Evolutionary conservation across 169 alveolate species (phyloP).

Genomic region (Eimeria maxima): DNA sequence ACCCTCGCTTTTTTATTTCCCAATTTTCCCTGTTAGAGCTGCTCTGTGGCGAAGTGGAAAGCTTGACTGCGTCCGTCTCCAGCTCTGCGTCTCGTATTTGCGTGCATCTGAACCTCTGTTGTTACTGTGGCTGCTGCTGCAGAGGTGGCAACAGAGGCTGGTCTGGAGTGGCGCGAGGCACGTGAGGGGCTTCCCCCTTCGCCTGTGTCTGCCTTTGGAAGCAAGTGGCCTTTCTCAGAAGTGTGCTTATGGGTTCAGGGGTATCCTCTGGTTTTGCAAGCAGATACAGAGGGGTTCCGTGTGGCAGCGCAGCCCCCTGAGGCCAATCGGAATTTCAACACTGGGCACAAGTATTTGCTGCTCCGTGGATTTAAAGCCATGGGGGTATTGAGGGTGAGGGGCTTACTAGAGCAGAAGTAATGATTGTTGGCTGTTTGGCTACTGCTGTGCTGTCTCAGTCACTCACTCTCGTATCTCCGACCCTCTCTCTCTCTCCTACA

Average conservation of each 20-base stretch:
- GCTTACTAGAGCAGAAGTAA: background rate
- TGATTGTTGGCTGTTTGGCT: no score
- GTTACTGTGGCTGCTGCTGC: background rate
- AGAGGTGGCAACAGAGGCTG: background rate
- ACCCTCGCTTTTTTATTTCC: background rate
- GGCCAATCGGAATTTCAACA: background rate
- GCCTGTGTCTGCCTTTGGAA: background rate
- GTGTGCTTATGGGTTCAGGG: slow-evolving; percentile 52
- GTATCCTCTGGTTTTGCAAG: background rate
- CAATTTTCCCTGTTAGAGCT: background rate
- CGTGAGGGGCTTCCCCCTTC: slow-evolving; percentile 1
- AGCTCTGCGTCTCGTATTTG: background rate
- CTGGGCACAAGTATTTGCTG: slow-evolving; percentile 50
- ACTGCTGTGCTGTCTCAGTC: no score
- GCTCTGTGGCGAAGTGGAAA: background rate
- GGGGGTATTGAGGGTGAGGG: slow-evolving; percentile 10
- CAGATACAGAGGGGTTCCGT: slow-evolving; percentile 15
- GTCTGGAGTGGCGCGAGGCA: background rate
- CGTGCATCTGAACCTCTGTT: background rate
- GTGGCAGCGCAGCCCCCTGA: background rate
- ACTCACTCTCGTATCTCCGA: no score
- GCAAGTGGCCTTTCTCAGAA: slow-evolving; percentile 33
- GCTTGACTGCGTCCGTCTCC: background rate
- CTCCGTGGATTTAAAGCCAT: slow-evolving; percentile 26
- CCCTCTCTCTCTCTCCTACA: no score